Base-by-base conservation (phyloP, 768 basidiomycete species). In the Lactarius pseudohatsudake region DNA sequence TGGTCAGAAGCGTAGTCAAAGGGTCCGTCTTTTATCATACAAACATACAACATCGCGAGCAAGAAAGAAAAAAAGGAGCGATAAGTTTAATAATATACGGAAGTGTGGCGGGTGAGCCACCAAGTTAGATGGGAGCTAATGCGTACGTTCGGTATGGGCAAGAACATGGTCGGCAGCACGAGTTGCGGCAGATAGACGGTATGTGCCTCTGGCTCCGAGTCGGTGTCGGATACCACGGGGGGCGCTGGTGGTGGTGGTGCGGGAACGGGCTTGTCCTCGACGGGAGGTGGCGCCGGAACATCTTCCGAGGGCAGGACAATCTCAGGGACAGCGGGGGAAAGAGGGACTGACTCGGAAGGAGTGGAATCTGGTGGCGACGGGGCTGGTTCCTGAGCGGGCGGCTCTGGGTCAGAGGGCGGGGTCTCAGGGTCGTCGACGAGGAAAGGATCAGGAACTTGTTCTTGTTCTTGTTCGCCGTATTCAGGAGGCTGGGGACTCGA, bases 111-210 rank as follows among this genome's bases (percentile, higher is more conserved):
- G 74, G 75, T 81, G 74, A 90, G 76, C 86, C 84, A 88, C 85
- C 86, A 89, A 13, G 82, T 80, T 55, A 89, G 79, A 65, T 80
- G 76, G 75, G 79, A 79, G 56, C 81, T 83, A 68, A 84, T 78
- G 85, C 90, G 85, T 83, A 94, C 92, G 80, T 92, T 92, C 59
- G 92, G 92, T 53, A 93, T 89, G n/a, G 92, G 92, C 57, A 93
- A 78, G 75, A 94, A 94, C 88, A 93, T 89, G 40, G 86, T 88
- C 40, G 91, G 87, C 34, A 85, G 76, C 41, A 87, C 81, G 43
- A 93, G 84, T 43, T 85, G 85, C 2, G 91, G 90, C 32, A 91
- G 79, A 74, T 86, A 87, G 26, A 90, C 72, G 57, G 85, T 84
- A 2, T 84, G 87, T 0, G 79, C 75, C 28, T 85, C 80, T 43